These are phyloP conservation scores for Lagenaria siceraria DNA, from an alignment of 306 rosid genomes.

Conservation along the genomic window DNA sequence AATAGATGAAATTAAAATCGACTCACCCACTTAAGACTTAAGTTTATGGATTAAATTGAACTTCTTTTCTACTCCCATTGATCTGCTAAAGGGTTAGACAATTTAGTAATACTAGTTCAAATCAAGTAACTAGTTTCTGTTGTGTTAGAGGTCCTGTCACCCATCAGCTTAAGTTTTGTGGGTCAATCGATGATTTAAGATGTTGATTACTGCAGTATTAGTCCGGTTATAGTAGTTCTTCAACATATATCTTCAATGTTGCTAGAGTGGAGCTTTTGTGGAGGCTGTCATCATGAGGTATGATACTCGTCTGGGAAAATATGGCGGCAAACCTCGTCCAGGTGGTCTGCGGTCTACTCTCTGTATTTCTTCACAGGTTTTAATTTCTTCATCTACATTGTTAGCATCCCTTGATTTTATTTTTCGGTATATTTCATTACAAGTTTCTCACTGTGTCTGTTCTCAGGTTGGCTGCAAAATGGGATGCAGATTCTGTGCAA, in stretches of 20 bases:
- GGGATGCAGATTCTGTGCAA: constrained; percentile 97
- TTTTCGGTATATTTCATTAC: neutral
- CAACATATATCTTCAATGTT: neutral
- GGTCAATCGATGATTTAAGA: too few species aligned
- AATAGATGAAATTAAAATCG: neutral
- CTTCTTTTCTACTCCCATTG: neutral
- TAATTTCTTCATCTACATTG: neutral
- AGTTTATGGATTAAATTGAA: neutral
- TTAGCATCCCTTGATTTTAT: neutral
- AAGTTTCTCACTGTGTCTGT: neutral
- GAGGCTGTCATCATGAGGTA: constrained; percentile 89
- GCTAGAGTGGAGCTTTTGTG: constrained; percentile 60
- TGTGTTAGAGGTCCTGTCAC: too few species aligned
- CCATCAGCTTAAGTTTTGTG: too few species aligned
- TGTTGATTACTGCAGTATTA: neutral
- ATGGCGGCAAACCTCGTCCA: constrained; percentile 63
- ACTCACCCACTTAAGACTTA: neutral
- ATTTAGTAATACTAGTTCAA: neutral
- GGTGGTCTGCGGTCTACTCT: constrained; percentile 76
- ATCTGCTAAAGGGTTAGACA: neutral
- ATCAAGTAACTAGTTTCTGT: neutral
- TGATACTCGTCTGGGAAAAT: constrained; percentile 69
- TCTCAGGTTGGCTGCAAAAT: constrained; percentile 88
- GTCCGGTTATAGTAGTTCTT: neutral
- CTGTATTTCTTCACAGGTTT: constrained; percentile 87